Evolutionary conservation across 805 yeast species (phyloP).

Genomic region (Lipomyces yamadae): DNA sequence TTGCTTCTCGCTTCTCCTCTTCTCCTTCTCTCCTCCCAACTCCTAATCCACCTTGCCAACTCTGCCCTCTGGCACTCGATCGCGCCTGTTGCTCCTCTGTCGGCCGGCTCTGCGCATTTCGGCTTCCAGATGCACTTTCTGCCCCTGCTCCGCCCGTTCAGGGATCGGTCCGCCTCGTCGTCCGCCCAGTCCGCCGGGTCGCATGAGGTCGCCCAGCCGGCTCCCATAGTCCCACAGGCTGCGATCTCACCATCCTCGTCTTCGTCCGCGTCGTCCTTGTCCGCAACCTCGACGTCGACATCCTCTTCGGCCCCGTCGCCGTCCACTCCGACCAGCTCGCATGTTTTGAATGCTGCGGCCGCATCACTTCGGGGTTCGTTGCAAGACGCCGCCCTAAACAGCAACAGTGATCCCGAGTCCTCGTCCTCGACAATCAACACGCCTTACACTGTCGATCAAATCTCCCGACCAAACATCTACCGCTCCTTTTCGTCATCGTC

Average conservation of each 20-base stretch:
- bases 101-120: conserved; percentile 4
- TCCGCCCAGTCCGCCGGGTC: conserved; percentile 22
- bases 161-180: conserved; percentile 23
- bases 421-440: conserved; percentile 15
- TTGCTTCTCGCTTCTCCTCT: not conserved
- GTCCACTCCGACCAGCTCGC: conserved; percentile 13
- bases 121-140: conserved; percentile 29
- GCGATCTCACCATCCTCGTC: conserved; percentile 25
- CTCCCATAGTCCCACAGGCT: not conserved
- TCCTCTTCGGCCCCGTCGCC: conserved; percentile 17
- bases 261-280: conserved; percentile 18
- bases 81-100: not conserved
- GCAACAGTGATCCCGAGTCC: conserved; percentile 8
- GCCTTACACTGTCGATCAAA: not conserved
- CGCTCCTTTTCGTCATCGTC: conserved; percentile 18
- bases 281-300: conserved; percentile 7
- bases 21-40: conserved; percentile 4
- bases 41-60: too few species aligned
- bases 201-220: not conserved
- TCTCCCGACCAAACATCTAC: conserved; percentile 11
- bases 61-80: not conserved
- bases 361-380: conserved; percentile 10
- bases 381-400: not conserved
- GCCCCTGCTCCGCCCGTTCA: conserved; percentile 31
- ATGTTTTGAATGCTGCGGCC: conserved; percentile 10